Conservation (phyloP, 148 eudicot species). For the Talinum fruticosum region DNA sequence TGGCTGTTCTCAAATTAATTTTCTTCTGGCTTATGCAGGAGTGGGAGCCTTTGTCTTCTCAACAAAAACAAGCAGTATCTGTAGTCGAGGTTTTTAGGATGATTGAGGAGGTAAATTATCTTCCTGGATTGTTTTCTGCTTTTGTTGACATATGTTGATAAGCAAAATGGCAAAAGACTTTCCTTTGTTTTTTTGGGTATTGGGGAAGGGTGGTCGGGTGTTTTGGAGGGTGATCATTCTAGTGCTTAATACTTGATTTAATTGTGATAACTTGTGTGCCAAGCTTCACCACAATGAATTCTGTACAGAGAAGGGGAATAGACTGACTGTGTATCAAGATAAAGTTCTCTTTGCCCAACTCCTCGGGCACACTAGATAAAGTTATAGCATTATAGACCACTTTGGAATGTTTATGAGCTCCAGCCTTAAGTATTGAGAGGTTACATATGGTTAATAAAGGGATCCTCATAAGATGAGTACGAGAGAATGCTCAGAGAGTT, state of each 20-base stretch:
- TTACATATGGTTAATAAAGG: not conserved
- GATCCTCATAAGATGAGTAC: not conserved
- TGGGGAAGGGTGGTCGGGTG: not conserved
- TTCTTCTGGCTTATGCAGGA: conserved; percentile 39
- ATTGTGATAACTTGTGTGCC: too few relatives aligned
- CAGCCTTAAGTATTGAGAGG: not conserved
- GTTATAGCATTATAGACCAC: not conserved
- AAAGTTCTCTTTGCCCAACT: too few relatives aligned
- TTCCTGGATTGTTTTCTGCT: conserved; percentile 5
- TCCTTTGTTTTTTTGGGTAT: not conserved
- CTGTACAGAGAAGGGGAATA: too few relatives aligned
- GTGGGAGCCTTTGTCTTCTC: conserved; percentile 86
- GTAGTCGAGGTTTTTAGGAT: conserved; percentile 90
- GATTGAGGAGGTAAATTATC: conserved; percentile 65
- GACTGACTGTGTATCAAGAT: too few relatives aligned
- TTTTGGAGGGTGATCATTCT: not conserved
- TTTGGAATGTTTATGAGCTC: not conserved
- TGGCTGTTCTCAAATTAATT: not conserved
- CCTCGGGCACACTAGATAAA: not conserved
- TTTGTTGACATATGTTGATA: not conserved
- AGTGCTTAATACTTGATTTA: not conserved
- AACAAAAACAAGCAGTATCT: conserved; percentile 80
- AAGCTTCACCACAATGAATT: too few relatives aligned
- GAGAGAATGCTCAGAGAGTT: not conserved
- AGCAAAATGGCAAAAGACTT: not conserved